These are phyloP conservation scores for Aquanectria penicillioides DNA, from an alignment of 2,329 filamentous ascomycete genomes.

Conservation along the genomic window DNA sequence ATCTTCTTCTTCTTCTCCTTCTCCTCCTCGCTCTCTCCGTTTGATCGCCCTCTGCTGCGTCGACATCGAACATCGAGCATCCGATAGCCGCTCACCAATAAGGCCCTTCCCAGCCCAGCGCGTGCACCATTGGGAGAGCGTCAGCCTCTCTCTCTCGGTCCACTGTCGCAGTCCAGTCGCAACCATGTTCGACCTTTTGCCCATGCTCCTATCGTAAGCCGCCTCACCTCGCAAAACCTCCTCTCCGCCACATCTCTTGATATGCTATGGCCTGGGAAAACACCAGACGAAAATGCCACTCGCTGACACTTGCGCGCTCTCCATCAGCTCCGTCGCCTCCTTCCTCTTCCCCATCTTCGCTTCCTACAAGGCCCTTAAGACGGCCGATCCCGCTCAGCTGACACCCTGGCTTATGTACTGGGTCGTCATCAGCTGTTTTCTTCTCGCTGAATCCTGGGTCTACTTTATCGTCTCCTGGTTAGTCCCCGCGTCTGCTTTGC, in stretches of 20 bases:
- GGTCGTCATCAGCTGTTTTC: slow-evolving; percentile 86
- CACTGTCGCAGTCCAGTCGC: slow-evolving; percentile 1
- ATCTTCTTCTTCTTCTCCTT: not conserved
- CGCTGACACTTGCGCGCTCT: slow-evolving; percentile 17
- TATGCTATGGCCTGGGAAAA: not conserved
- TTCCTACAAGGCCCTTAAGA: slow-evolving; percentile 97
- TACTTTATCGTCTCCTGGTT: slow-evolving; percentile 87
- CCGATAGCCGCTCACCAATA: no score
- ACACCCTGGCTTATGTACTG: slow-evolving; percentile 99
- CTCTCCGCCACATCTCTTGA: slow-evolving; percentile 33
- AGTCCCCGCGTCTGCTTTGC: slow-evolving; percentile 28
- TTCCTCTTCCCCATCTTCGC: slow-evolving; percentile 96
- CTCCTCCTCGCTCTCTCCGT: not conserved
- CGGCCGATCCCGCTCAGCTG: slow-evolving; percentile 86
- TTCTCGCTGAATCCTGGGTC: slow-evolving; percentile 87
- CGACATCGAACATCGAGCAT: no score
- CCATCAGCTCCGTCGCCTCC: slow-evolving; percentile 79
- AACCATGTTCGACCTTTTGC: slow-evolving; percentile 80
- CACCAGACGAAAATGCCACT: slow-evolving; percentile 6
- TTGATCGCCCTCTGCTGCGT: not conserved
- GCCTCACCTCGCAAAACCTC: no score
- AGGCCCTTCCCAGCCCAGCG: not conserved
- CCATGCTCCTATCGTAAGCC: slow-evolving; percentile 80
- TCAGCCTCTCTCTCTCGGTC: slow-evolving; percentile 21
- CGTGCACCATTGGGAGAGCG: not conserved